Conservation (phyloP, 805 yeast genomes). For the Saturnispora sanitii region DNA sequence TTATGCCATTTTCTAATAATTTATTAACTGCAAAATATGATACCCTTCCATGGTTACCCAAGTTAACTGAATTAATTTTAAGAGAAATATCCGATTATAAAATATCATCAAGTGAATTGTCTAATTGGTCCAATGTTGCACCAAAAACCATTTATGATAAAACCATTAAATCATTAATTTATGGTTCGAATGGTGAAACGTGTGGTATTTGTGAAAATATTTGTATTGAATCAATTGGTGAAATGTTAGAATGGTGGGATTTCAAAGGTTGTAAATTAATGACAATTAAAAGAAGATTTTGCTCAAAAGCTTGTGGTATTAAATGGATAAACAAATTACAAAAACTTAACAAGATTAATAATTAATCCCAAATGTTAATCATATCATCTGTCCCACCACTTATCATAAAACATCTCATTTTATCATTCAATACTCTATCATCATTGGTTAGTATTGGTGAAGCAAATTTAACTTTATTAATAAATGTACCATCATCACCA, state of each 20-base stretch:
- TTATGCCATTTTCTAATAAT: slow-evolving; percentile 8
- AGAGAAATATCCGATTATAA: slow-evolving; percentile 40
- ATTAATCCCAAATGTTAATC: slow-evolving; percentile 41
- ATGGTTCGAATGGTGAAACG: slow-evolving; percentile 40
- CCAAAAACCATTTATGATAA: slow-evolving; percentile 36
- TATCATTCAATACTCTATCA: slow-evolving; percentile 14
- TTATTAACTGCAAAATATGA: slow-evolving; percentile 12
- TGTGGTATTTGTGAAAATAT: slow-evolving; percentile 42
- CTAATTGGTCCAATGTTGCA: slow-evolving; percentile 41
- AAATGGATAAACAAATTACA: slow-evolving; percentile 22
- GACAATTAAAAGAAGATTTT: slow-evolving; percentile 47
- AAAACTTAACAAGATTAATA: slow-evolving; percentile 2
- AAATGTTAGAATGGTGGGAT: slow-evolving; percentile 61
- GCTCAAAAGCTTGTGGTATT: slow-evolving; percentile 40
- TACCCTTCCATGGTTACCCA: slow-evolving; percentile 29
- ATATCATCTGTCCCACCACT: slow-evolving; percentile 56
- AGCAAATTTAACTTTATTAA: slow-evolving; percentile 53
- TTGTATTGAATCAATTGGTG: slow-evolving; percentile 49
- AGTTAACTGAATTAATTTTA: slow-evolving; percentile 39
- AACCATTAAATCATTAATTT: slow-evolving; percentile 43
- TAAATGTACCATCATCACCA: slow-evolving; percentile 72
- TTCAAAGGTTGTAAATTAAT: slow-evolving; percentile 37
- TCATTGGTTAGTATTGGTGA: slow-evolving; percentile 27
- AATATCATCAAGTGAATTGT: slow-evolving; percentile 45
- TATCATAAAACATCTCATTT: slow-evolving; percentile 50